Evolutionary conservation across 2,329 filamentous ascomycete genomes (phyloP), one percentile per base, ranked within the genome.

Genomic region (Botrytis elliptica): DNA sequence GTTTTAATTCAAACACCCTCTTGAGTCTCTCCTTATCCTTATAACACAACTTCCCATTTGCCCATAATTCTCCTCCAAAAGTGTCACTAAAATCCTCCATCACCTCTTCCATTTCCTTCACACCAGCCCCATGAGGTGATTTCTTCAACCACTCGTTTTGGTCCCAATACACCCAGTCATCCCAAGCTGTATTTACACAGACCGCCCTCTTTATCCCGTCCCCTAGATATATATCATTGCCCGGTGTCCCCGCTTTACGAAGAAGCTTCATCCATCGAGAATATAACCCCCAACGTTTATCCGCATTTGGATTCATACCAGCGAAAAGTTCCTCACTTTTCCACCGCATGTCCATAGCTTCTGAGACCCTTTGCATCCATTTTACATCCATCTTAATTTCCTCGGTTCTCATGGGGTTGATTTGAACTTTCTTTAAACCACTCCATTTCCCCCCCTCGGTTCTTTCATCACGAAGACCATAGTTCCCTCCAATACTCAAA

Each of bases 41-140:
- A 42, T 71, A 73, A 49, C 73, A 65, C 46, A 74, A 67, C 3
- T n/a, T 29, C 1, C 73, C 74, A 69, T 75, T 71, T 46, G 69
- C 65, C 74, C 70, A 75, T 42, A 75, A 38, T 40, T 73, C 66
- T 4, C 73, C 70, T 10, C 70, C 73, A 42, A 74, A 74, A 4
- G 55, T 62, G 10, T 69, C 29, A 29, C 70, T 40, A 2, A 74
- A 38, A 71, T 70, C 74, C 52, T 29, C n/a, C 63, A 74, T 46
- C 20, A 71, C 62, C 22, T 46, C 38, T 20, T 63, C 57, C 57
- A 73, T 70, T 29, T 10, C 33, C 14, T 38, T 29, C 38, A 63
- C n/a, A 38, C 38, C n/a, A 42, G 22, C 42, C 20, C 65, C 65
- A 42, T 44, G 52, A n/a, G 18, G 33, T 25, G 38, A 44, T 14